These are phyloP conservation scores for Parathielavia appendiculata DNA, from an alignment of 495 filamentous ascomycete species.

Conservation along the genomic window DNA sequence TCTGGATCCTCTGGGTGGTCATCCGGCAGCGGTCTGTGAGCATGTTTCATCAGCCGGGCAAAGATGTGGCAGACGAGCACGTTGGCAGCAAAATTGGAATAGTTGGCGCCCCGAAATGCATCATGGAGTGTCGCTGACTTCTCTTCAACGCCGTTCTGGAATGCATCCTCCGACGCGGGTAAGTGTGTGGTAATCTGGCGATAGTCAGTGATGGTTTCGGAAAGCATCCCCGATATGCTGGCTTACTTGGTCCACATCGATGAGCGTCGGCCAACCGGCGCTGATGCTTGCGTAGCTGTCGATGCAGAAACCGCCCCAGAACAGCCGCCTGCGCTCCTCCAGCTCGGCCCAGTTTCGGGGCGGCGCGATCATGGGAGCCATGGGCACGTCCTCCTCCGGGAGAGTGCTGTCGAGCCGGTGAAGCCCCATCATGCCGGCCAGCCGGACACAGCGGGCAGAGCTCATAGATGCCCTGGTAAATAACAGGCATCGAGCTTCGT, in stretches of 20 bases:
- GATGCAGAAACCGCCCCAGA: conserved; percentile 50
- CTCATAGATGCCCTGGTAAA: conserved; percentile 46
- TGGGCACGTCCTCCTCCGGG: conserved; percentile 30
- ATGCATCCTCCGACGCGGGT: conserved; percentile 42
- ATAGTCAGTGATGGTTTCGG: not conserved
- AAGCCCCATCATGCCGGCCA: conserved; percentile 46
- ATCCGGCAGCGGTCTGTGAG: conserved; percentile 35
- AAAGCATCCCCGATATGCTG: not conserved
- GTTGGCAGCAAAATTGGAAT: conserved; percentile 40
- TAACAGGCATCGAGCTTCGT: conserved; percentile 40
- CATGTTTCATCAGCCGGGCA: conserved; percentile 38
- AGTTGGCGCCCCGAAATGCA: conserved; percentile 33
- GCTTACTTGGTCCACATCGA: conserved; percentile 38
- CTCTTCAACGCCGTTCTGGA: conserved; percentile 32
- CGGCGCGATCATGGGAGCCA: conserved; percentile 34
- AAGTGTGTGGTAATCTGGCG: conserved; percentile 42
- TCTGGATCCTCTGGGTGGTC: conserved; percentile 39
- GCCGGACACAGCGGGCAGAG: conserved; percentile 35
- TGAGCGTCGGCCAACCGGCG: conserved; percentile 45
- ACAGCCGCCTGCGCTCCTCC: conserved; percentile 49
- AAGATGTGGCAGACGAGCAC: conserved; percentile 40
- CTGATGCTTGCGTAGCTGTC: conserved; percentile 46
- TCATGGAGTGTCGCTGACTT: conserved; percentile 32
- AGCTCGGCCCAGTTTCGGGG: conserved; percentile 44
- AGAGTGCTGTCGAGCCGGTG: conserved; percentile 40